Base-by-base conservation (phyloP, 345 rosid genomes). In the Reutealis trisperma region DNA sequence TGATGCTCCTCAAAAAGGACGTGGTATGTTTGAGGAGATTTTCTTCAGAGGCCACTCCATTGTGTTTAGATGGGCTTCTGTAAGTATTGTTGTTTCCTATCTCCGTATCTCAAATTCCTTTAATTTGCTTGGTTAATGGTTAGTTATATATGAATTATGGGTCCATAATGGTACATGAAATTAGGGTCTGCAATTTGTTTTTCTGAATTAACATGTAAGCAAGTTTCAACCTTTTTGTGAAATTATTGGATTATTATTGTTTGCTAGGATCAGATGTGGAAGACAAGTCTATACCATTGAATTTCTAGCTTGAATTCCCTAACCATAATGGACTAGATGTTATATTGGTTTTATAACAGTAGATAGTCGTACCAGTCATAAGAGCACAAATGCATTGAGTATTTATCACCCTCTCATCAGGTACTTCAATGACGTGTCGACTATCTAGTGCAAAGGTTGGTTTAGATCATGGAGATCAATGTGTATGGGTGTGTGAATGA, bases 31-130 rank as follows among this genome's bases (percentile, higher is more conserved):
- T 63, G 85, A 89, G 68, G 94, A 87, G 64, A 69, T 85, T 3
- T 91, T 91, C 82, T 63, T 79, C 0, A 88, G 85, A 86, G 88
- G 88, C 60, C 78, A 71, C 77, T 68, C 90, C 37, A 62, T 95
- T 72, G 86, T 83, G 32, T 95, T 75, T 73, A 85, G 99, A 87
- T 90, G 98, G 98, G 92, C 89, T 77, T 83, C 91, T 80, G 99
- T 95, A 81, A 83, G 88, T 75, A 34, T 64, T 34, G 54, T 30
- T 55, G 22, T 55, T 60, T 25, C 9, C 61, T 74, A 0, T 37
- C 13, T 18, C 3, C 4, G 16, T n/a, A 30, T 11, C 34, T 47
- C 51, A 1, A 47, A 47, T 12, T 37, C 6, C 41, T 37, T 42
- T 24, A 27, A 37, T 47, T 49, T 51, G 58, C n/a, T 52, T 51